Conservation (phyloP, 148 eudicot species). For the Vaccinium corymbosum region DNA sequence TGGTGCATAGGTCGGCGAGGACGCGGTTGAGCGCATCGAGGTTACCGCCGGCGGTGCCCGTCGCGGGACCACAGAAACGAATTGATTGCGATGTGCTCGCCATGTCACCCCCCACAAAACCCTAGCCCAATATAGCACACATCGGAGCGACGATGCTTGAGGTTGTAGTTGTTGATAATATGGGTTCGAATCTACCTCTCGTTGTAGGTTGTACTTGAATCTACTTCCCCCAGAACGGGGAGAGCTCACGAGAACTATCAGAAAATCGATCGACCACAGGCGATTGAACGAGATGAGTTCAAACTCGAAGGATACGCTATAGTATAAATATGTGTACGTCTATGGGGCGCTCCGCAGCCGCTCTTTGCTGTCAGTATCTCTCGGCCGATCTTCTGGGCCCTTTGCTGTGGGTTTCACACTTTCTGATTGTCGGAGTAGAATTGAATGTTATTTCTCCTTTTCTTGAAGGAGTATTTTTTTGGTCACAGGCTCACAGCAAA, state of each 20-base stretch:
- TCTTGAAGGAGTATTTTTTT: too few species aligned
- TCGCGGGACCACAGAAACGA: slow-evolving; percentile 48
- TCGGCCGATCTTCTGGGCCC: not conserved
- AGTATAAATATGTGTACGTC: not conserved
- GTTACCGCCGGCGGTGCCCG: slow-evolving; percentile 52
- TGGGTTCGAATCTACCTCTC: too few species aligned
- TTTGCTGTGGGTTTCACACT: not conserved
- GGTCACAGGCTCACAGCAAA: too few species aligned
- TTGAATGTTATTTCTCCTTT: too few species aligned
- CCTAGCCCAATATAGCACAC: slow-evolving; percentile 18
- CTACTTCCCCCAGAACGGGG: too few species aligned
- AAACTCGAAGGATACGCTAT: too few species aligned
- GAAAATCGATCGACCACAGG: too few species aligned
- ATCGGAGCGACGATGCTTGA: not conserved
- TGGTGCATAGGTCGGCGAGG: slow-evolving; percentile 76
- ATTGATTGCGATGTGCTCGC: slow-evolving; percentile 42
- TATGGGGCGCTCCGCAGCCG: not conserved
- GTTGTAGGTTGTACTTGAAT: too few species aligned
- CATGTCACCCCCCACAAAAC: slow-evolving; percentile 29
- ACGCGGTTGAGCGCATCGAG: slow-evolving; percentile 74
- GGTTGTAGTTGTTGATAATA: too few species aligned
- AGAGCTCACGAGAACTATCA: too few species aligned
- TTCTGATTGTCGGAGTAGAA: not conserved
- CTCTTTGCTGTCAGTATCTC: not conserved
- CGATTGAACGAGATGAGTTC: too few species aligned